phyloP scores from a whole-genome alignment of 2,329 filamentous ascomycete genomes.

The Pyricularia pennisetigena region DNA sequence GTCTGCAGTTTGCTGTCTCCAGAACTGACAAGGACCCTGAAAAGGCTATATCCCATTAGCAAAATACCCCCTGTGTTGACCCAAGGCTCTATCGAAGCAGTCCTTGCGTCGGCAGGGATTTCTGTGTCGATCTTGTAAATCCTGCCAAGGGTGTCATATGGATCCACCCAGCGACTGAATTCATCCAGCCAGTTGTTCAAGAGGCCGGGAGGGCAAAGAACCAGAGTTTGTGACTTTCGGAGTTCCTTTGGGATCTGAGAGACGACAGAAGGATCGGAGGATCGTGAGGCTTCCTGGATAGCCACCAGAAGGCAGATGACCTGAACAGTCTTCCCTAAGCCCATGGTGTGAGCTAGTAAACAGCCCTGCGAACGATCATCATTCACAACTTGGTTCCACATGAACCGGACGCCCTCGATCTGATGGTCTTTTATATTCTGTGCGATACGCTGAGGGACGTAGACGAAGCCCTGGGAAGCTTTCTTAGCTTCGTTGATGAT shows the following conservation, averaged over 20 bases:
- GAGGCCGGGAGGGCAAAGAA: conserved; percentile 67
- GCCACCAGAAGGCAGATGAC: conserved; percentile 74
- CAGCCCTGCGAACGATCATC: conserved; percentile 62
- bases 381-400: conserved; percentile 76
- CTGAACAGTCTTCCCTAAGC: conserved; percentile 88
- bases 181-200: conserved; percentile 81
- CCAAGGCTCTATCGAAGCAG: conserved; percentile 47
- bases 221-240: conserved; percentile 51
- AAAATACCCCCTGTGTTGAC: conserved; percentile 56
- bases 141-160: conserved; percentile 41
- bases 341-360: conserved; percentile 83
- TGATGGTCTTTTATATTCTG: conserved; percentile 68
- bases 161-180: conserved; percentile 55
- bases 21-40: conserved; percentile 30
- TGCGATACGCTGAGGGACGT: conserved; percentile 55
- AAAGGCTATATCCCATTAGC: conserved; percentile 66
- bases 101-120: conserved; percentile 25
- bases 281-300: conserved; percentile 56
- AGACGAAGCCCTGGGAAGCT: conserved; percentile 50
- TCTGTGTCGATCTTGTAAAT: conserved; percentile 44
- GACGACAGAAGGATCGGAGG: conserved; percentile 42
- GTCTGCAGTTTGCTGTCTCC: conserved; percentile 12
- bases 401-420: conserved; percentile 69
- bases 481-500: conserved; percentile 60
- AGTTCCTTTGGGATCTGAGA: conserved; percentile 61